Percentiles rank a stretch among this genome's conserved stretches.
Conservation (phyloP, 2,329 filamentous ascomycete species). For the Madurella mycetomatis region DNA sequence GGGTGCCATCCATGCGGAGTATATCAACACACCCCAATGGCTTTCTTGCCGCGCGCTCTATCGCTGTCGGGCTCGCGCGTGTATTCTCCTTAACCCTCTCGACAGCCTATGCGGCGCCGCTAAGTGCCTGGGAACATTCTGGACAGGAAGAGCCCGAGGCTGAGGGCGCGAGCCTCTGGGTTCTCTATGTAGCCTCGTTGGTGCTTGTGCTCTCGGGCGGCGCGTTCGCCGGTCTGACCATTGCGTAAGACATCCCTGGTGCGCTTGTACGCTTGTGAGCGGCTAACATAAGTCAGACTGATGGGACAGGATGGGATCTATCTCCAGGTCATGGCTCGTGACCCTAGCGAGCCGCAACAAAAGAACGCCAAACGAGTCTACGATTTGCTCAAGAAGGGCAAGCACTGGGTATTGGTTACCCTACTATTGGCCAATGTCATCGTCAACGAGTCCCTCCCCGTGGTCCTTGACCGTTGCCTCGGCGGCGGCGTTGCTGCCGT, state of each 20-base stretch:
- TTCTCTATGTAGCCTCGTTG: slow-evolving; percentile 74
- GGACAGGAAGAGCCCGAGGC: slow-evolving; percentile 46
- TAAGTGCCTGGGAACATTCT: slow-evolving; percentile 33
- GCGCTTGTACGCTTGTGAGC: neutral
- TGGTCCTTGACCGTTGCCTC: slow-evolving; percentile 88
- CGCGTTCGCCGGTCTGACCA: slow-evolving; percentile 90
- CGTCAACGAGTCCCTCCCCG: slow-evolving; percentile 93
- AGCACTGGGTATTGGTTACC: slow-evolving; percentile 97
- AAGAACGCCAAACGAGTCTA: slow-evolving; percentile 81
- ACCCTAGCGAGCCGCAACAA: slow-evolving; percentile 77
- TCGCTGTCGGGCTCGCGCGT: slow-evolving; percentile 44
- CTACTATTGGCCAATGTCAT: slow-evolving; percentile 93
- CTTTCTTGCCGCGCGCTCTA: slow-evolving; percentile 23
- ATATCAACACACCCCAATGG: slow-evolving; percentile 21
- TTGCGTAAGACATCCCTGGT: slow-evolving; percentile 56
- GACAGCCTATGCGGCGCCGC: slow-evolving; percentile 45
- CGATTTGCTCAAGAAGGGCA: slow-evolving; percentile 75
- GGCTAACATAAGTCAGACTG: slow-evolving; percentile 35
- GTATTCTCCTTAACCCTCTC: slow-evolving; percentile 47
- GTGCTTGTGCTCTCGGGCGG: slow-evolving; percentile 82
- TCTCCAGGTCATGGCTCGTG: slow-evolving; percentile 86
- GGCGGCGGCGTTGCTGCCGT: slow-evolving; percentile 94
- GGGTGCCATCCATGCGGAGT: slow-evolving; percentile 11
- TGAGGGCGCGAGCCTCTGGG: slow-evolving; percentile 66
- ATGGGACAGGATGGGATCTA: slow-evolving; percentile 90